Evolutionary conservation across 2,329 filamentous ascomycete species (phyloP).

Genomic region (Verticillium klebahnii): DNA sequence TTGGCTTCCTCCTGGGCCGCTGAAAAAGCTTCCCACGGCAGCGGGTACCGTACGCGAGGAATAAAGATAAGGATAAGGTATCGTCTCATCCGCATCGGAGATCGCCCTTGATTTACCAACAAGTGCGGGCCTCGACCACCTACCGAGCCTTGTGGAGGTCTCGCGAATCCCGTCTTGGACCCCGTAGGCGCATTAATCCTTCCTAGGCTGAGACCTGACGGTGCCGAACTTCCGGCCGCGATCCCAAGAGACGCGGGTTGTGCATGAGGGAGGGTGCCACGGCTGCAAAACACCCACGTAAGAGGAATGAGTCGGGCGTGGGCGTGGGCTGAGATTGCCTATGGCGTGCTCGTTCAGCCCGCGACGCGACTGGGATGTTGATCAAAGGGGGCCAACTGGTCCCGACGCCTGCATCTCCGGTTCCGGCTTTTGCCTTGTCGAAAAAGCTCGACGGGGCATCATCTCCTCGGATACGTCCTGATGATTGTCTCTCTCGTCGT

Average conservation of each 20-base stretch:
- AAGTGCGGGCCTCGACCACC: not conserved
- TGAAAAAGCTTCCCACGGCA: not conserved
- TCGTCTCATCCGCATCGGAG: not conserved
- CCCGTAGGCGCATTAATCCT: not conserved
- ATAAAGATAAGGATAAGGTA: not conserved
- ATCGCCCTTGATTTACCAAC: not conserved
- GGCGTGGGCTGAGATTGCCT: not conserved
- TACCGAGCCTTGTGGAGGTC: not conserved
- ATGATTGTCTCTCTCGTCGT: not conserved
- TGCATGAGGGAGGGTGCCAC: not conserved
- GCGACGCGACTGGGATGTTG: not conserved
- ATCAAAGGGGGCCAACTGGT: not conserved
- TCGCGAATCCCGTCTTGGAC: not conserved
- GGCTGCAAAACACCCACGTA: not conserved
- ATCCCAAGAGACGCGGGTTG: not conserved
- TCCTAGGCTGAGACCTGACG: not conserved
- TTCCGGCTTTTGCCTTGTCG: not conserved
- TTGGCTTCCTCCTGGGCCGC: not conserved
- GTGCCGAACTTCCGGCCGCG: not conserved
- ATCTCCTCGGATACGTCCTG: not conserved
- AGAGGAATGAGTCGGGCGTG: not conserved
- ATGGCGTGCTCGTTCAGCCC: not conserved
- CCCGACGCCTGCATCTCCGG: not conserved
- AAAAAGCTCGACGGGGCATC: not conserved
- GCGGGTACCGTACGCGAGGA: not conserved